phyloP scores from a whole-genome alignment of 2,329 filamentous ascomycete species.

The Aspergillus pseudonomiae region DNA sequence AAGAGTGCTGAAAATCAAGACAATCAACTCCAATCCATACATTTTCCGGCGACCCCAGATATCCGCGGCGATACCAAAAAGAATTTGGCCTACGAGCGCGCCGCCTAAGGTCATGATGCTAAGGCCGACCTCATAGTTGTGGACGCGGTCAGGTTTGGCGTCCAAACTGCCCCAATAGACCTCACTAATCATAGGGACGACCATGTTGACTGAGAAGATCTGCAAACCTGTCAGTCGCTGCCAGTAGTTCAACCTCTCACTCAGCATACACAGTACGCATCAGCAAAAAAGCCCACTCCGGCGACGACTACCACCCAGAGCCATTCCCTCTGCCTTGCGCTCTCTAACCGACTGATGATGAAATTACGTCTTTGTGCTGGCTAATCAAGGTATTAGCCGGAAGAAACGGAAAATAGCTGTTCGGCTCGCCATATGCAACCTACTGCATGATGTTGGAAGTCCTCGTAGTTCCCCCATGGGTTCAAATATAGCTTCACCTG shows the following conservation, averaged over 20 bases:
- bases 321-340: background rate
- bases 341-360: background rate
- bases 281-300: background rate
- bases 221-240: background rate
- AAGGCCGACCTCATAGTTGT: background rate
- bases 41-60: background rate
- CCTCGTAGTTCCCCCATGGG: background rate
- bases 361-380: background rate
- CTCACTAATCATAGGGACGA: background rate
- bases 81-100: background rate
- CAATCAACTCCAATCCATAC: background rate
- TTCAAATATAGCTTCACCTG: background rate
- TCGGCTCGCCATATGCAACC: background rate
- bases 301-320: background rate
- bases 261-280: background rate
- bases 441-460: background rate
- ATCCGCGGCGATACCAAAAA: background rate
- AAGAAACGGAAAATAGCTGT: background rate
- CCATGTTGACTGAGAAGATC: background rate
- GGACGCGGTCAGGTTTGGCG: background rate
- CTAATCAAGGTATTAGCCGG: background rate
- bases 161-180: background rate
- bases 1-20: background rate
- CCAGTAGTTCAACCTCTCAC: too few relatives aligned
- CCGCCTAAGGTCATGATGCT: background rate